Evolutionary conservation across 2,329 filamentous ascomycete species (phyloP), one percentile per base, ranked within the genome.

Genomic region (Stenocarpella maydis): DNA sequence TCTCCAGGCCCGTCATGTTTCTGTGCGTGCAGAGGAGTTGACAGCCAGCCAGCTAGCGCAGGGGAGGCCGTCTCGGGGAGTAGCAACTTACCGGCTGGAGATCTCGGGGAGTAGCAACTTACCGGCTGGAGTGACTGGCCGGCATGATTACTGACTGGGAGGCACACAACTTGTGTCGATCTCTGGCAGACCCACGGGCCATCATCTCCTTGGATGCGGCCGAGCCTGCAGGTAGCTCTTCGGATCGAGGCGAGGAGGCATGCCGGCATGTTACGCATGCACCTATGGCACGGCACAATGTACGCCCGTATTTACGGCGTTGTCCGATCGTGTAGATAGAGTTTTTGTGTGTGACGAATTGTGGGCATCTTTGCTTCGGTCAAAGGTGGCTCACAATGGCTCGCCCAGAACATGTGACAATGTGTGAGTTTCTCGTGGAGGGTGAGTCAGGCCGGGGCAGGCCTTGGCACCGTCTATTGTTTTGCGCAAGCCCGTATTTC

Each of bases 121-220:
- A 49, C 58, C 58, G 58, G 41, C 43, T 49, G 26, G 58, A 47
- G 26, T 49, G 28, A 28, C 37, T n/a, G 43, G 58, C 43, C 58
- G 58, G 58, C 58, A 63, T 45, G 43, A 63, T 47, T 63, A 8
- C 58, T 63, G 28, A 63, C 58, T 43, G 58, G 41, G 43, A 37
- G 24, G 58, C 26, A 21, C 58, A 43, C 49, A 63, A 49, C 58
- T 49, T 61, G 17, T 61, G 58, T 61, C 58, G 58, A 61, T 61
- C 58, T 61, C 58, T 31, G 28, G 47, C 58, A 24, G 58, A 49
- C 58, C 58, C 58, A 63, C 58, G 28, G 58, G 43, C 58, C 58
- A 63, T 63, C 58, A 63, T 63, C 58, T 63, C 58, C 58, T 61
- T 41, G 41, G 53, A 58, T 41, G 52, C 28, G 52, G 52, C 39